Evolutionary conservation across 2,329 filamentous ascomycete genomes (phyloP).

Genomic region (Botryotinia convoluta): DNA sequence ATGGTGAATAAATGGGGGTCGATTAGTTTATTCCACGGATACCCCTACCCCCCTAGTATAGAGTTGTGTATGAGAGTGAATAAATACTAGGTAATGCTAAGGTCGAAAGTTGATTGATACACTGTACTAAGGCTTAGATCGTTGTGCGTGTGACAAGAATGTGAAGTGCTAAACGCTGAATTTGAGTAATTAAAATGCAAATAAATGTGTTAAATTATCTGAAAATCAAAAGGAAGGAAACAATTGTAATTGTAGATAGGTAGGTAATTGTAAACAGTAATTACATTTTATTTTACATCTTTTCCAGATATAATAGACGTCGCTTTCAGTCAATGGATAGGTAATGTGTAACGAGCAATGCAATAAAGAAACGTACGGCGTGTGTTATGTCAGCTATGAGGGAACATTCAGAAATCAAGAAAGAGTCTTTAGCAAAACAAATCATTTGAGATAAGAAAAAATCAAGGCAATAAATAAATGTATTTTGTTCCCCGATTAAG

Average conservation of each 20-base stretch:
- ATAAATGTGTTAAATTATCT: neutral
- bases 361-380: neutral
- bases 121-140: neutral
- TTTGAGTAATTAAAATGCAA: neutral
- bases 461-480: neutral
- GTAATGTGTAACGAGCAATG: neutral
- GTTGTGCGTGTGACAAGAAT: constrained; percentile 2
- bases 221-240: neutral
- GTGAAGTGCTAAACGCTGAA: neutral
- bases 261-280: too few species aligned
- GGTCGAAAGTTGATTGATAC: neutral
- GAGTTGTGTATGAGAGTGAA: neutral
- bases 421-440: too few species aligned
- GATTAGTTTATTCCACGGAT: neutral
- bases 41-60: neutral
- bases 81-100: neutral
- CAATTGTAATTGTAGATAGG: neutral
- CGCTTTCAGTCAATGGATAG: neutral
- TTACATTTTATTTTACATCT: neutral
- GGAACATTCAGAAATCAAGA: neutral
- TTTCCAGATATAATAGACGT: neutral
- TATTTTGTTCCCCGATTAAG: neutral
- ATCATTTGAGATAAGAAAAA: neutral
- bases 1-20: neutral
- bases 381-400: neutral